Evolutionary conservation across 2,329 filamentous ascomycete genomes (phyloP), one percentile per base, ranked within the genome.

Genomic region (Curvularia eragrostidis): DNA sequence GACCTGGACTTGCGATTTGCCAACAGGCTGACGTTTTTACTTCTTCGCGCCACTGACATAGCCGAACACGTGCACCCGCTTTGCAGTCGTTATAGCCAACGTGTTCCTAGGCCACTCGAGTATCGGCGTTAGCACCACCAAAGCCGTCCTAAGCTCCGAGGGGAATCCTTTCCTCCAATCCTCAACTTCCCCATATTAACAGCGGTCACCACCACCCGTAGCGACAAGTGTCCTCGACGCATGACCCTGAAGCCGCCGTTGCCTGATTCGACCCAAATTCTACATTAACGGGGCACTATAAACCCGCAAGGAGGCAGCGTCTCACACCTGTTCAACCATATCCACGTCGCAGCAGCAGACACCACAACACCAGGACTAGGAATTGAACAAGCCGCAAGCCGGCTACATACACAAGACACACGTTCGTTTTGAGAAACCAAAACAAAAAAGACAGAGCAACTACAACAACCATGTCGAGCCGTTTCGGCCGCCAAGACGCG

Each of bases 401-500:
- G n/a, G n/a, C n/a, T n/a, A 28, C 26, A 8, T 28, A 28, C 8
- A 28, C 26, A 28, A 28, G 26, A 30, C 7, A 26, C 24, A 26
- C 24, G 24, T 26, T 7, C 24, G 4, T 26, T 26, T n/a, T n/a
- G n/a, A n/a, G n/a, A n/a, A n/a, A n/a, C n/a, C n/a, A n/a, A n/a
- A n/a, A n/a, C 28, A 4, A 15, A 13, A 18, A 41, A 30, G 19
- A 2, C n/a, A 42, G 24, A 3, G 12, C 39, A 43, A 41, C 13
- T 13, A 46, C 23, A 18, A 10, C 24, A 18, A 19, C 15, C 28
- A 72, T 71, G 68, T 71, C 70, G 13, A 69, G 57, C 59, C 61
- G 68, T 60, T 75, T 73, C 65, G 62, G 64, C 47, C 66, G 72
- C 54, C 63, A 65, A 48, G 55, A 70, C 32, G 61, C 67, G 26